phyloP scores from a whole-genome alignment of 2,329 filamentous ascomycete species.

The Ascochyta clinopodiicola region DNA sequence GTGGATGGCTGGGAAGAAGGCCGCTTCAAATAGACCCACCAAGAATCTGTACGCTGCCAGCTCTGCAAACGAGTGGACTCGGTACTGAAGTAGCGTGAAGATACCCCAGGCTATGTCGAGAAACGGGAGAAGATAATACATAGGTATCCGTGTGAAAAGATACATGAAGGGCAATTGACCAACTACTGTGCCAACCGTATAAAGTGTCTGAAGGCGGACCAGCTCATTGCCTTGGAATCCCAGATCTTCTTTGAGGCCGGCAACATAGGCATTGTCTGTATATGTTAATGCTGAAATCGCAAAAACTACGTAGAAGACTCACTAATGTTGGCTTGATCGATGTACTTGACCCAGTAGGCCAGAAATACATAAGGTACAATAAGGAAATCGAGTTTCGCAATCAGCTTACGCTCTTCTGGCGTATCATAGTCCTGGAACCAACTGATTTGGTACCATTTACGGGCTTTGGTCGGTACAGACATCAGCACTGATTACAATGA shows the following conservation, averaged over 20 bases:
- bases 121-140: constrained; percentile 60
- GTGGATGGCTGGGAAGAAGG: constrained; percentile 48
- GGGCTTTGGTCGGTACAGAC: constrained; percentile 13
- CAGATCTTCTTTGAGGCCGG: constrained; percentile 61
- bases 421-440: constrained; percentile 53
- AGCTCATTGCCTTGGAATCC: constrained; percentile 61
- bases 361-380: constrained; percentile 64
- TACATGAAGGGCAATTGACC: constrained; percentile 62
- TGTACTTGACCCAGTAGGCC: constrained; percentile 45
- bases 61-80: constrained; percentile 57
- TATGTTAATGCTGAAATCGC: not conserved
- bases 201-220: constrained; percentile 63
- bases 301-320: constrained; percentile 12
- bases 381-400: constrained; percentile 62
- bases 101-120: constrained; percentile 63
- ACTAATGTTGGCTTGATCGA: constrained; percentile 64
- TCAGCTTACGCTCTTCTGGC: constrained; percentile 58
- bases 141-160: constrained; percentile 53
- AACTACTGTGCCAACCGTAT: constrained; percentile 58
- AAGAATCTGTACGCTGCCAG: constrained; percentile 62
- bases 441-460: constrained; percentile 37
- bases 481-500: not conserved
- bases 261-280: constrained; percentile 63
- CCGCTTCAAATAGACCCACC: constrained; percentile 61
- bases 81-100: constrained; percentile 64